Evolutionary conservation across 2,329 filamentous ascomycete species (phyloP), one percentile per base, ranked within the genome.

Genomic region (Claviceps monticola): DNA sequence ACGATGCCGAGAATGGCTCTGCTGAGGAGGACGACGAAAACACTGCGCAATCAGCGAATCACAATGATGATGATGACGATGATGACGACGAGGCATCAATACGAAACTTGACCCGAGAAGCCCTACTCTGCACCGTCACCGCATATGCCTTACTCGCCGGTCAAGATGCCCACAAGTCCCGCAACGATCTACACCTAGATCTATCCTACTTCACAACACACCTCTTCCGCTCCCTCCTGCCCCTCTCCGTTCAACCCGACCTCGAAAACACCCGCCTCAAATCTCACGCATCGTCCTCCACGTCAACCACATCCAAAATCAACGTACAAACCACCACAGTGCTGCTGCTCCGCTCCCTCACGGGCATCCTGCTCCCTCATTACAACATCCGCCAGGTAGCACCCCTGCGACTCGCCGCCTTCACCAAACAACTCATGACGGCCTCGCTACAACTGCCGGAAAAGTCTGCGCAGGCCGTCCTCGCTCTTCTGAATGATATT

Each of bases 271-370:
- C 86, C 48, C 62, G 64, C 43, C 67, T 65, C n/a, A 60, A 64
- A 57, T 62, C 71, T 19, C 57, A 16, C 21, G 56, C 66, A 54
- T 60, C 70, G 21, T 57, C 66, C 53, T 60, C 70, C 51, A 62
- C 66, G 48, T 69, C 69, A 43, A 65, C 73, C 41, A 60, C 71
- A 29, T 74, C 72, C 61, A 93, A 86, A 66, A 82, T 98, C 71
- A 97, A 98, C 70, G 82, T 96, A 51, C 86, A 95, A 62, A 98
- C 93, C 0, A 95, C 90, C 0, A 93, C 90, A 2, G 89, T 96
- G 17, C 82, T 98, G 26, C 80, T 98, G 50, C 78, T 97, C 55
- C 86, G 90, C 56, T 93, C 88, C 49, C 75, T 98, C 5, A 86
- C 87, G 5, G 84, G 85, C 2, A 80, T 90, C 36, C 80, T 98